Evolutionary conservation across 2,329 filamentous ascomycete species (phyloP).

Genomic region (Fusarium ramigenum): DNA sequence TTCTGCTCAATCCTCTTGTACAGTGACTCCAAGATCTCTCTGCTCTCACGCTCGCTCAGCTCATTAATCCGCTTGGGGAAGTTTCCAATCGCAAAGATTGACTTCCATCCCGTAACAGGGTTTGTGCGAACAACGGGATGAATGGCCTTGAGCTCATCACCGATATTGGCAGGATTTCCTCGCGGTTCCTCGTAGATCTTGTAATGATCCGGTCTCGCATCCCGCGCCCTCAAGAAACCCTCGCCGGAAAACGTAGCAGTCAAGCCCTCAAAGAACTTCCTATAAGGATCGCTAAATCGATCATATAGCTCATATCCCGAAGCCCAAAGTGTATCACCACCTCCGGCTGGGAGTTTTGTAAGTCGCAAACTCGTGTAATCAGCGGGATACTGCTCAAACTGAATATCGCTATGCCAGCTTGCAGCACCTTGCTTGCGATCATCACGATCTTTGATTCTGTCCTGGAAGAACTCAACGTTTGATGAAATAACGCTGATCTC

Average conservation of each 20-base stretch:
- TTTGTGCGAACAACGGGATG: constrained; percentile 70
- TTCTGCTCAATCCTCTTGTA: constrained; percentile 54
- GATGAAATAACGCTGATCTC: constrained; percentile 70
- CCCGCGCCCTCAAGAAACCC: constrained; percentile 18
- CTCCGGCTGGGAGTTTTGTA: constrained; percentile 61
- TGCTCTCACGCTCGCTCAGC: constrained; percentile 54
- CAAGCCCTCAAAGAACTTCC: constrained; percentile 61
- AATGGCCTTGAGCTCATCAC: constrained; percentile 55
- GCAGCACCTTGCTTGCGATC: constrained; percentile 46
- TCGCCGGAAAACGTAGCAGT: constrained; percentile 56
- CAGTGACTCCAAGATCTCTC: constrained; percentile 54
- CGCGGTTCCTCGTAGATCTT: constrained; percentile 48
- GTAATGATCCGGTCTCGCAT: constrained; percentile 44
- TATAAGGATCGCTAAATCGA: constrained; percentile 60
- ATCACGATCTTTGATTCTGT: constrained; percentile 28
- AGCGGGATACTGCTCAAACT: constrained; percentile 64
- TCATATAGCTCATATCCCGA: constrained; percentile 69
- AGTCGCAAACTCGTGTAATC: constrained; percentile 67
- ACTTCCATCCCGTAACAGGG: constrained; percentile 70
- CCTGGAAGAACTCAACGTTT: not conserved
- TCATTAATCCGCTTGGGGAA: constrained; percentile 56
- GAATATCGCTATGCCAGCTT: constrained; percentile 62
- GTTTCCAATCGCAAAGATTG: constrained; percentile 53
- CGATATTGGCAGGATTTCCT: constrained; percentile 56
- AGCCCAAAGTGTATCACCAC: constrained; percentile 68